A percentile compares a stretch with the other conserved stretches of the same genome.
Evolutionary conservation across 805 yeast species (phyloP).

Genomic region (Wickerhamia fluorescens): DNA sequence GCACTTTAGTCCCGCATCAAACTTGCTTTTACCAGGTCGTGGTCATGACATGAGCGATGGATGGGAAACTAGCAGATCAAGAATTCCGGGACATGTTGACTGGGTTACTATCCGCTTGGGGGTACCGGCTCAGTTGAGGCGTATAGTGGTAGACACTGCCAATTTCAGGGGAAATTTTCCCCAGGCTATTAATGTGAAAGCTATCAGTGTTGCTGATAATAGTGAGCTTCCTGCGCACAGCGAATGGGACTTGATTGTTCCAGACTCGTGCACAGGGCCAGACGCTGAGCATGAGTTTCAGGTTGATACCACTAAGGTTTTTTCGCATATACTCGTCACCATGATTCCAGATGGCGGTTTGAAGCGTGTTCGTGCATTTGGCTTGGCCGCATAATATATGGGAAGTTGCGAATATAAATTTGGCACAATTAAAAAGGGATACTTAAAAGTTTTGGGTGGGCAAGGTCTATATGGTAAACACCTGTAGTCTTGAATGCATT

Average conservation of each 20-base stretch:
- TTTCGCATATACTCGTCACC: conserved; percentile 68
- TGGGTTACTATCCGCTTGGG: conserved; percentile 88
- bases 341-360: conserved; percentile 97
- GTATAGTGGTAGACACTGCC: conserved; percentile 80
- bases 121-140: conserved; percentile 46
- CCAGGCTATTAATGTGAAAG: conserved; percentile 68
- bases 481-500: too few relatives aligned
- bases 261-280: conserved; percentile 69
- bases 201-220: conserved; percentile 28
- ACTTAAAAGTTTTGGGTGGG: too few relatives aligned
- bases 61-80: conserved; percentile 93
- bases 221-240: conserved; percentile 31
- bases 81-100: conserved; percentile 78
- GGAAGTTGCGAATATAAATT: too few relatives aligned
- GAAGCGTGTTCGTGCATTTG: conserved; percentile 81
- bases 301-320: conserved; percentile 21
- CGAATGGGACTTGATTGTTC: conserved; percentile 61
- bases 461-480: too few relatives aligned
- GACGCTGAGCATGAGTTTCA: conserved; percentile 68
- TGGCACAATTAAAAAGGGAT: not conserved
- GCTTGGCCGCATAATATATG: conserved; percentile 39
- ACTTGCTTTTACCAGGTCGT: conserved; percentile 84
- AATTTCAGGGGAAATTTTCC: conserved; percentile 95
- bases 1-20: conserved; percentile 90
- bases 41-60: conserved; percentile 98